phyloP scores from a whole-genome alignment of 2,329 filamentous ascomycete species.

The Hypoxylon sp. region DNA sequence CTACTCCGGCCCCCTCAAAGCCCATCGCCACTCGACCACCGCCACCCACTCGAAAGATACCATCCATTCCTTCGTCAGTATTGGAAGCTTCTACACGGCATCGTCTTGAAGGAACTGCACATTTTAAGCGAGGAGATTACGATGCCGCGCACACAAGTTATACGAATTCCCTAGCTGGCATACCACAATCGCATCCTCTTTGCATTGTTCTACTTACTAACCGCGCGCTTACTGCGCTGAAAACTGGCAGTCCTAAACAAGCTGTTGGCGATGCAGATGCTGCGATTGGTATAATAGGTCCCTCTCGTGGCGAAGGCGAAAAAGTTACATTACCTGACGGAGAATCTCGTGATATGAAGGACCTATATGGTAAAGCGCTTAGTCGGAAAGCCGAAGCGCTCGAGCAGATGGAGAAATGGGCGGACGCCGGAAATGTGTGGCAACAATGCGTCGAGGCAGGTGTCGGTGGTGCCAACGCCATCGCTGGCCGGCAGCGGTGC shows the following conservation, averaged over 20 bases:
- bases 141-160: constrained; percentile 88
- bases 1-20: constrained; percentile 60
- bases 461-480: constrained; percentile 86
- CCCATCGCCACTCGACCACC: constrained; percentile 64
- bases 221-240: constrained; percentile 88
- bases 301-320: constrained; percentile 83
- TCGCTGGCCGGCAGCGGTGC: constrained; percentile 89
- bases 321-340: constrained; percentile 78
- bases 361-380: constrained; percentile 93
- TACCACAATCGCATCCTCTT: constrained; percentile 86
- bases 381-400: constrained; percentile 96
- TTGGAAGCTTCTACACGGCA: constrained; percentile 83
- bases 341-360: constrained; percentile 86
- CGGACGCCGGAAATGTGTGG: constrained; percentile 86
- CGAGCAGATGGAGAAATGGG: constrained; percentile 96
- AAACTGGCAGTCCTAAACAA: constrained; percentile 91
- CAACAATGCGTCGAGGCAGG: constrained; percentile 85
- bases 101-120: constrained; percentile 84
- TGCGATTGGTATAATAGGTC: constrained; percentile 84
- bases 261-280: constrained; percentile 88
- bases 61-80: constrained; percentile 76
- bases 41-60: constrained; percentile 68
- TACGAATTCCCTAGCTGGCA: constrained; percentile 78
- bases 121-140: constrained; percentile 96
- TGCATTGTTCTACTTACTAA: constrained; percentile 93